A percentile compares a stretch with the other conserved stretches of the same genome.
Conservation (phyloP, 2,329 filamentous ascomycete genomes). For the Cladosporium sp. region DNA sequence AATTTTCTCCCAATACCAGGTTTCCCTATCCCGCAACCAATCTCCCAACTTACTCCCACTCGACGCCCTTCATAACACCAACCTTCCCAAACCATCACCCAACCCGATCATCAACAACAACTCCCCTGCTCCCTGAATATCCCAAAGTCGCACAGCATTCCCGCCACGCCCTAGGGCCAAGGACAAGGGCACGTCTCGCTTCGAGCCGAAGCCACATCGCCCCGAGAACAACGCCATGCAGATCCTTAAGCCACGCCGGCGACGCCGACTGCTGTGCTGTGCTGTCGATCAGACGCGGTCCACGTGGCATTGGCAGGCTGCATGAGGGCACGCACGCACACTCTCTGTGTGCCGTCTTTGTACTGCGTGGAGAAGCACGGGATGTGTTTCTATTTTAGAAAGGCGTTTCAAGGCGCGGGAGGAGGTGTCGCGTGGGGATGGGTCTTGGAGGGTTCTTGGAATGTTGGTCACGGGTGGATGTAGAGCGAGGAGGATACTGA, state of each 20-base stretch:
- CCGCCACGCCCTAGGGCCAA: not conserved
- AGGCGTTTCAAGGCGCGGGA: not conserved
- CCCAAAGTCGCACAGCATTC: not conserved
- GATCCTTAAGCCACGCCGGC: not conserved
- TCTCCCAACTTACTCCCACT: not conserved
- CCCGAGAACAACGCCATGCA: not conserved
- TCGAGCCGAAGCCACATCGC: not conserved
- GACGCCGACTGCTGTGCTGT: not conserved
- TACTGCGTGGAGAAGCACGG: not conserved
- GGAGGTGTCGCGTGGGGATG: not conserved
- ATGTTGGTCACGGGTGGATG: not conserved
- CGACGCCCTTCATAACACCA: not conserved
- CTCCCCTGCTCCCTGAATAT: not conserved
- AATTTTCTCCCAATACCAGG: not conserved
- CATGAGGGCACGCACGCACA: not conserved
- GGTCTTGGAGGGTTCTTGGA: not conserved
- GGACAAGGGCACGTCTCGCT: not conserved
- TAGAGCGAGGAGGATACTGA: not conserved
- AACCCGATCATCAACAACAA: not conserved
- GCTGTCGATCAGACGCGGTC: not conserved
- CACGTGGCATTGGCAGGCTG: not conserved
- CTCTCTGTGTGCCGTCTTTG: not conserved
- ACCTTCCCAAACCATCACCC: not conserved
- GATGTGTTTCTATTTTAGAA: not conserved
- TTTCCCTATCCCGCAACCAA: not conserved